Base-by-base conservation (phyloP, 2,329 filamentous ascomycete species). In the Graphium sp. region DNA sequence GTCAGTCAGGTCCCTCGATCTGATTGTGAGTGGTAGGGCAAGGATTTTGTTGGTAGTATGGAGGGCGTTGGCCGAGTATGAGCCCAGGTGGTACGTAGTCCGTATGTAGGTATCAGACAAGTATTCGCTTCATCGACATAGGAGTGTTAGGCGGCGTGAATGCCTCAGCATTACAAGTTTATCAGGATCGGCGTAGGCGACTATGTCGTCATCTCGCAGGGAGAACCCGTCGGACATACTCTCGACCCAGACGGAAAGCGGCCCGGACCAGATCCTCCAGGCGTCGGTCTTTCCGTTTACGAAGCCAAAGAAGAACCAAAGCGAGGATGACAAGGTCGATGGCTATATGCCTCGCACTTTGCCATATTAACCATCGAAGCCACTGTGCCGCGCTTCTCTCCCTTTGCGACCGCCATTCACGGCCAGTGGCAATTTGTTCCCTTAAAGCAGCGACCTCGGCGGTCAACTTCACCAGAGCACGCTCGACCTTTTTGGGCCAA, bases 381-480 rank as follows among this genome's bases (percentile, higher is more conserved):
- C 82, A 91, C 2, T 73, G 64, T 27, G 70, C 62, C 15, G 79
- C 49, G 30, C 67, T 74, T 35, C 67, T 68, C 35, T 69, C 66
- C 39, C 66, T 74, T 39, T 67, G 68, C 12, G 69, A 65, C 35
- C 69, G 67, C 55, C 78, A 78, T 38, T 87, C 69, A 9, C 79
- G 64, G 0, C 81, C 74, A 0, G 72, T 67, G 30, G 83, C 77
- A 39, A 95, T 77, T 46, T 95, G 85, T 52, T 98, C 89, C 20
- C 89, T 69, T 35, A 95, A 54, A 1, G 89, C 89, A 2, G 89
- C 85, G 18, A 98, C 72, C 52, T 98, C 89, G 11, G 84, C 79
- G 5, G 85, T 92, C 55, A 95, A 74, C 41, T 84, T 81, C 32
- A 87, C 81, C 32, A 95, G 62, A 14, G 83, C 81, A 24, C 74